Evolutionary conservation across 176 grass and related monocot species (phyloP).

Genomic region (Echinochloa phyllopogon): DNA sequence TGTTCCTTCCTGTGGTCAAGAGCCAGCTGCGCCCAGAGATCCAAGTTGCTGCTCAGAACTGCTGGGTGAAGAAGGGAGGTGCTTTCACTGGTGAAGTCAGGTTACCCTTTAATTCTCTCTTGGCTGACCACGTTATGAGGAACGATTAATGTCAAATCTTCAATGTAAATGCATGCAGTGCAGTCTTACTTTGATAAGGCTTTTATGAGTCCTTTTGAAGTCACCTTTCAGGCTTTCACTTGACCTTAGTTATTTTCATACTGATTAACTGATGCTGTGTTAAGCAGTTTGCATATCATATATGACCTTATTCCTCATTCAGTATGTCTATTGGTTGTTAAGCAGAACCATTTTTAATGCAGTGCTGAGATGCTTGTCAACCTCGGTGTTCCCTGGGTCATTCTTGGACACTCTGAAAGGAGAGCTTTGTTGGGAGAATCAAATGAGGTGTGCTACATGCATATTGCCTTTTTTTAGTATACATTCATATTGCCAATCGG

Average conservation of each 20-base stretch:
- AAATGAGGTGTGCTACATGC: slow-evolving; percentile 70
- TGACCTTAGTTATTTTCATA: neutral
- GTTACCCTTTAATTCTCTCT: slow-evolving; percentile 37
- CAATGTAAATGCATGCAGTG: neutral
- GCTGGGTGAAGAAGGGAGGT: slow-evolving; percentile 98
- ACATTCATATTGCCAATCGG: neutral
- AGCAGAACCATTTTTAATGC: slow-evolving; percentile 39
- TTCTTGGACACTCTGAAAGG: slow-evolving; percentile 96
- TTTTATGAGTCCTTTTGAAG: neutral
- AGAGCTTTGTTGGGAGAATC: slow-evolving; percentile 87
- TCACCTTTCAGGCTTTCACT: neutral
- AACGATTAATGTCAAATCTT: slow-evolving; percentile 19
- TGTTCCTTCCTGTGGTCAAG: slow-evolving; percentile 82
- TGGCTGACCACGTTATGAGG: neutral
- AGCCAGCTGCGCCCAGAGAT: slow-evolving; percentile 67
- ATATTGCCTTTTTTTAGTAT: too few species aligned
- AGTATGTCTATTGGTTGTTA: neutral
- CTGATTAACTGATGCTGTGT: neutral
- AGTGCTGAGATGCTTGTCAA: slow-evolving; percentile 96
- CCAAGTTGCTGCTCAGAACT: slow-evolving; percentile 95
- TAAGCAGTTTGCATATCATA: neutral
- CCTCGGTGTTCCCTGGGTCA: slow-evolving; percentile 89
- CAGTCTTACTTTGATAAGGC: too few species aligned
- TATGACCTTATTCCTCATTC: neutral
- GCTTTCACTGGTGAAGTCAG: slow-evolving; percentile 95